Conservation (phyloP, 306 rosid species). For the Casuarina glauca region DNA sequence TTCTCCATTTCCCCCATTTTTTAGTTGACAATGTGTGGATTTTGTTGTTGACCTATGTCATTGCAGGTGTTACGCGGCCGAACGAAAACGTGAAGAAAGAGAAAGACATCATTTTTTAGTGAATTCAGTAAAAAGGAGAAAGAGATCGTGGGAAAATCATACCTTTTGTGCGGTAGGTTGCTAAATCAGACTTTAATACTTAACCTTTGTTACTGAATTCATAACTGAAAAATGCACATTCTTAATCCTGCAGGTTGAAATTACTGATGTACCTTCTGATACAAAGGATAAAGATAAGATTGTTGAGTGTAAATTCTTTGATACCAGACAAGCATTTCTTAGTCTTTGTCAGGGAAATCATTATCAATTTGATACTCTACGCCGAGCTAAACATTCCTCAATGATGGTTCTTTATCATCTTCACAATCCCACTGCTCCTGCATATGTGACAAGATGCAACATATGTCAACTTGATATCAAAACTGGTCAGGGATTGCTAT, state of each 20-base stretch:
- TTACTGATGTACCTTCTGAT: conserved; percentile 66
- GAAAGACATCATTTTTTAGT: conserved; percentile 64
- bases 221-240: background rate
- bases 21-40: background rate
- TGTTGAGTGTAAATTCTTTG: conserved; percentile 98
- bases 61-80: conserved; percentile 80
- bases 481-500: conserved; percentile 98
- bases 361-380: conserved; percentile 92
- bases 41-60: background rate
- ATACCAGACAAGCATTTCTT: conserved; percentile 97
- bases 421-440: conserved; percentile 98
- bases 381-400: conserved; percentile 98
- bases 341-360: conserved; percentile 99
- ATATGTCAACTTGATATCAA: conserved; percentile 83
- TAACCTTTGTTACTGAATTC: background rate
- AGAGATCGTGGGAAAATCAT: conserved; percentile 68
- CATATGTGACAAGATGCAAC: conserved; percentile 77
- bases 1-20: background rate
- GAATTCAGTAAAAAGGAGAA: too few relatives aligned
- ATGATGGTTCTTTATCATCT: conserved; percentile 99
- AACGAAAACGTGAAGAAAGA: conserved; percentile 86
- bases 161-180: conserved; percentile 61
- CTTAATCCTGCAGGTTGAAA: conserved; percentile 56
- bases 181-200: conserved; percentile 17
- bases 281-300: conserved; percentile 95